A percentile compares a stretch with the other conserved stretches of the same genome.
Evolutionary conservation across 2,329 filamentous ascomycete species (phyloP).

Genomic region (Zasmidium angulare): DNA sequence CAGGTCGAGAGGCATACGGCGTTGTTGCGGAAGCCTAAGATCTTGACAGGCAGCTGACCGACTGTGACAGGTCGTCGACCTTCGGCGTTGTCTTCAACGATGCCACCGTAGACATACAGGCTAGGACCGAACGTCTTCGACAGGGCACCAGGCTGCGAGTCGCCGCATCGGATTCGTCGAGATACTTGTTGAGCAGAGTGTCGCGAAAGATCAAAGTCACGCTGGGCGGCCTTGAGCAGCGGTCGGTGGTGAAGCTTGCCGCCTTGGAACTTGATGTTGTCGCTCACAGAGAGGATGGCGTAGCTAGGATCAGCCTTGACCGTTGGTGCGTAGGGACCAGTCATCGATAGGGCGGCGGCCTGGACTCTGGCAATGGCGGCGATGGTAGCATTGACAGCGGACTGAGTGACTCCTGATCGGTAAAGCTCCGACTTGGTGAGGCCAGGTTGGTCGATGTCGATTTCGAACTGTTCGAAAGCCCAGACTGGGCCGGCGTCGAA

Average conservation of each 20-base stretch:
- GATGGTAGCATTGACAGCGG: conserved; percentile 40
- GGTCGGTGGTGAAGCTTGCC: conserved; percentile 40
- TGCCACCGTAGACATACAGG: conserved; percentile 45
- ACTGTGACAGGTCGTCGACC: conserved; percentile 13
- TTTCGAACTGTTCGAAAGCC: conserved; percentile 45
- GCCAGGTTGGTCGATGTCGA: conserved; percentile 42
- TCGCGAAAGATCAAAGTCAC: conserved; percentile 38
- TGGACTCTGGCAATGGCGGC: conserved; percentile 41
- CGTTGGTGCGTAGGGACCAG: conserved; percentile 34
- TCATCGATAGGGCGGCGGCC: conserved; percentile 31
- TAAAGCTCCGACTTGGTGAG: conserved; percentile 46
- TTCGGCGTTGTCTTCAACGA: conserved; percentile 35
- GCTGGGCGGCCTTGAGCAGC: conserved; percentile 41
- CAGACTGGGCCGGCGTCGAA: conserved; percentile 48
- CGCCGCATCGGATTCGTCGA: conserved; percentile 42
- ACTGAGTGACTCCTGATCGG: conserved; percentile 40
- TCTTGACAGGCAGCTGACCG: conserved; percentile 26
- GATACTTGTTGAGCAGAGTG: conserved; percentile 43
- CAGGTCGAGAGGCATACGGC: conserved; percentile 40
- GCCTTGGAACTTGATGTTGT: conserved; percentile 40
- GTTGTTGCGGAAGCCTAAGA: conserved; percentile 39
- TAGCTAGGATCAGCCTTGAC: conserved; percentile 32
- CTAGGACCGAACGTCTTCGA: conserved; percentile 39
- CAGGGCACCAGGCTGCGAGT: conserved; percentile 45
- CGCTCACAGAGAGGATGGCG: conserved; percentile 33